Conservation (phyloP, 2,329 filamentous ascomycete genomes). For the Alternaria solani region DNA sequence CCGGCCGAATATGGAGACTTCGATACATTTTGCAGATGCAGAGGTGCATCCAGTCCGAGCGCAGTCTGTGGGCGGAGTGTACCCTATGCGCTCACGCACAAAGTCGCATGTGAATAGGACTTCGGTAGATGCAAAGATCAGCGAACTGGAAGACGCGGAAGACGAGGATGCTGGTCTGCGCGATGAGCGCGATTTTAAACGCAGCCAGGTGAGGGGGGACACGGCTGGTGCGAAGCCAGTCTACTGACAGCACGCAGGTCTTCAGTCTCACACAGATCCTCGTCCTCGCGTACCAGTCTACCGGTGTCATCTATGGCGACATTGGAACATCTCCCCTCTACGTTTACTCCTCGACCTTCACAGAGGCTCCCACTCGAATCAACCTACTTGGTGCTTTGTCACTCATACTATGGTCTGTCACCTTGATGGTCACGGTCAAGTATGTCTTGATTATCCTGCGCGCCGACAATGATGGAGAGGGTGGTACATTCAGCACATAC, state of each 20-base stretch:
- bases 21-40: constrained; percentile 34
- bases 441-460: constrained; percentile 71
- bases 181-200: constrained; percentile 42
- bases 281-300: constrained; percentile 66
- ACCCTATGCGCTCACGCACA: constrained; percentile 32
- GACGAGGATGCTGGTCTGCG: constrained; percentile 46
- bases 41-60: constrained; percentile 17
- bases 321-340: constrained; percentile 75
- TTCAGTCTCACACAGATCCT: constrained; percentile 41
- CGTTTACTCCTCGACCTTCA: constrained; percentile 74
- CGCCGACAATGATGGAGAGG: constrained; percentile 75
- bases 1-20: constrained; percentile 30
- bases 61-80: constrained; percentile 34
- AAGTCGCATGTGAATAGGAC: constrained; percentile 25
- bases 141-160: constrained; percentile 36
- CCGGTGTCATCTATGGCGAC: constrained; percentile 74
- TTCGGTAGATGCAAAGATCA: constrained; percentile 71
- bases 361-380: constrained; percentile 57
- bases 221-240: not conserved
- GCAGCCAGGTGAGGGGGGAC: constrained; percentile 34
- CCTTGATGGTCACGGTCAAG: constrained; percentile 73
- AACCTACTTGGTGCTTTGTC: constrained; percentile 72
- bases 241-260: constrained; percentile 29
- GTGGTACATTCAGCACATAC: constrained; percentile 74
- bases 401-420: constrained; percentile 73